These are phyloP conservation scores for Lactuca sativa DNA, from an alignment of 129 eudicot genomes.

Conservation along the genomic window DNA sequence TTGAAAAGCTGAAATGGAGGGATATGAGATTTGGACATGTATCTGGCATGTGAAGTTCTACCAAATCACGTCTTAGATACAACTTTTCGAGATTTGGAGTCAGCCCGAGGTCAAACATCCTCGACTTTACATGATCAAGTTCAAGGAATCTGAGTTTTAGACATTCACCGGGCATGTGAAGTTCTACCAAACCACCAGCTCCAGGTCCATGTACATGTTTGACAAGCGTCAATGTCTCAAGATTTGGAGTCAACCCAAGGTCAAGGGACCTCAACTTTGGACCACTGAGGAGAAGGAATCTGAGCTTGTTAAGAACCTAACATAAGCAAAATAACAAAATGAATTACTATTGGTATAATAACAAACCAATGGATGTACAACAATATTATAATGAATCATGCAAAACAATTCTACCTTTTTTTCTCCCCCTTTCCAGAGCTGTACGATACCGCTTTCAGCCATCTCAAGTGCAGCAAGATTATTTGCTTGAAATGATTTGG, in stretches of 20 bases:
- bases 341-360: not conserved
- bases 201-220: not conserved
- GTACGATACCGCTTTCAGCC: not conserved
- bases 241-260: not conserved
- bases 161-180: not conserved
- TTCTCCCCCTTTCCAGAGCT: not conserved
- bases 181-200: not conserved
- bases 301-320: slow-evolving; percentile 5
- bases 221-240: not conserved
- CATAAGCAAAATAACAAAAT: not conserved
- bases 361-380: too few species aligned
- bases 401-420: slow-evolving; percentile 2
- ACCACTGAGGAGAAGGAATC: not conserved
- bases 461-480: slow-evolving; percentile 16
- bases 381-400: too few species aligned
- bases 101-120: not conserved
- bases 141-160: not conserved
- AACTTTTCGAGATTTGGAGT: not conserved
- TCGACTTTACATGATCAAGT: not conserved
- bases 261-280: not conserved
- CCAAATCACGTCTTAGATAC: not conserved
- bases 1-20: not conserved
- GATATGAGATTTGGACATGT: not conserved
- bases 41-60: too few species aligned
- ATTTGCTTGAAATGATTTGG: not conserved